Evolutionary conservation across 1,284 basidiomycete species (phyloP), one percentile per base, ranked within the genome.

Genomic region (Paramarasmius palmivorus): DNA sequence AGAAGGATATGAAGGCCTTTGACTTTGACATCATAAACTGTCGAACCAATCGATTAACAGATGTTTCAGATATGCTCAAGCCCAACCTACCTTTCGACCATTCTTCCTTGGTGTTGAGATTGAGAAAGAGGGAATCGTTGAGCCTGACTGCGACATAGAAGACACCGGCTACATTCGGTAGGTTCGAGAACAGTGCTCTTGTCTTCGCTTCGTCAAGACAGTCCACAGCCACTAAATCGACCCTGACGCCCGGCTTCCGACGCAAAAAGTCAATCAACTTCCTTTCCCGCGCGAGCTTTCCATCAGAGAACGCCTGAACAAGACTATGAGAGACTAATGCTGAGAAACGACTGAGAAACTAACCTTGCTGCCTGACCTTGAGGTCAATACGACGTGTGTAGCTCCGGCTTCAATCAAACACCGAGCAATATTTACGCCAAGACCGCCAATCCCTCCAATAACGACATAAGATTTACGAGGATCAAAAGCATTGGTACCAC

Each of bases 121-220:
- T 61, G 36, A 54, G 36, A 50, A 59, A 59, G 4, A 58, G 44
- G 15, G 46, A 39, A 48, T 61, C 60, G 22, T 58, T 57, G 39
- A 61, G 55, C 19, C 41, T 46, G 9, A 57, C 59, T 39, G 60
- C 48, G n/a, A 61, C 22, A 50, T 58, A 56, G 49, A 61, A 61
- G 20, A 61, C 47, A 14, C 60, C 60, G 25, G 50, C 60, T 5
- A 49, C 20, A 14, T 38, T 37, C 17, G 22, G 36, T 3, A 49
- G 20, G 22, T 20, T 22, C 9, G 48, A 20, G 38, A 49, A 49
- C 34, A 49, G 26, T 3, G 17, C 17, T 25, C 20, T 49, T 12
- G 48, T 49, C 34, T 40, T 40, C 12, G 9, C 36, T n/a, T 20
- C 48, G 20, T 49, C 48, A 23, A 49, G 48, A 22, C 48, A 49